These are phyloP conservation scores for Monocercomonoides exilis DNA, from an alignment of 78 protist species.

Conservation along the genomic window DNA sequence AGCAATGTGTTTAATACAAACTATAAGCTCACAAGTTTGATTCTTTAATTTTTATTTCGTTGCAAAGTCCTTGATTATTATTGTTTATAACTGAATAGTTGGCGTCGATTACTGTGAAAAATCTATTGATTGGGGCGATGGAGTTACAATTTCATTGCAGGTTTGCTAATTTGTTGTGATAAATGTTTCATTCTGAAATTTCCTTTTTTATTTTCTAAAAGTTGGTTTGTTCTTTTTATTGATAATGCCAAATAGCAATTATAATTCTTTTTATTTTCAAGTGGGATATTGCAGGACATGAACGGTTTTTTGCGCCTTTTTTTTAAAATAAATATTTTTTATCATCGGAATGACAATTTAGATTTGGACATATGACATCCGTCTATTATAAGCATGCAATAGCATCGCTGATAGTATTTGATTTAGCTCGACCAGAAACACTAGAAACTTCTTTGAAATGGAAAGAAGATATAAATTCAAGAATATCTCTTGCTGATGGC, in stretches of 20 bases:
- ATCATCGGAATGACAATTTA: too few relatives aligned
- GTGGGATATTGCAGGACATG: background rate
- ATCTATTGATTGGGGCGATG: background rate
- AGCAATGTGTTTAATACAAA: background rate
- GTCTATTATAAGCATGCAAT: background rate
- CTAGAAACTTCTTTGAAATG: background rate
- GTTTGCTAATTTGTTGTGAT: background rate
- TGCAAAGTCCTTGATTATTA: too few relatives aligned
- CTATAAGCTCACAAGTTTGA: background rate
- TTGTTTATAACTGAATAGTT: too few relatives aligned
- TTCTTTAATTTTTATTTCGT: too few relatives aligned
- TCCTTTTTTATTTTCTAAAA: too few relatives aligned
- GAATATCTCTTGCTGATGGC: background rate
- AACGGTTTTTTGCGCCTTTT: background rate
- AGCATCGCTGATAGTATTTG: background rate
- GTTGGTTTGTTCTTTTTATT: too few relatives aligned
- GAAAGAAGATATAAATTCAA: background rate
- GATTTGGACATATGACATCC: conserved; percentile 1
- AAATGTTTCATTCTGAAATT: background rate
- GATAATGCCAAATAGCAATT: too few relatives aligned
- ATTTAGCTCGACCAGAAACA: background rate
- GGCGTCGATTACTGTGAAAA: background rate
- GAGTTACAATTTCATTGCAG: background rate
- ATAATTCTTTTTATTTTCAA: background rate
- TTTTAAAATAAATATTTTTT: background rate